Conservation (phyloP, 768 basidiomycete genomes). For the Serendipita sp. region DNA sequence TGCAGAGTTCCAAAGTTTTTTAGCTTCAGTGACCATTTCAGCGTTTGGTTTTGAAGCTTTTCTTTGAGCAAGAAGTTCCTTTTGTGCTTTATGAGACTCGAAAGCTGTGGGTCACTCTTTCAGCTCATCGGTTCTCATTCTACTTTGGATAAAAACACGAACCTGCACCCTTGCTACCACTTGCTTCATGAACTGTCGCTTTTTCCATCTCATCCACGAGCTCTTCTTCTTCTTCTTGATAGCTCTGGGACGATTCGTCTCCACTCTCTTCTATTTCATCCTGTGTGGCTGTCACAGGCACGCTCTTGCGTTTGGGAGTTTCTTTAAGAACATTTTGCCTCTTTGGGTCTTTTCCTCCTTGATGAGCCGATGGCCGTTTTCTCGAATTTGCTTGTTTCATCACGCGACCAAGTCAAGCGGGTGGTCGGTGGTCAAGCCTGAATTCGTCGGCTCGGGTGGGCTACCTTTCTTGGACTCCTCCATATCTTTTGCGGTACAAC, state of each 20-base stretch:
- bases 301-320: slow-evolving; percentile 40
- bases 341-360: slow-evolving; percentile 22
- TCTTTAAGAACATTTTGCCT: slow-evolving; percentile 36
- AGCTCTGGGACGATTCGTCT: slow-evolving; percentile 17
- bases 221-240: slow-evolving; percentile 22
- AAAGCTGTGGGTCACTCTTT: slow-evolving; percentile 19
- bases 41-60: slow-evolving; percentile 67
- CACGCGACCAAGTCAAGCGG: too few relatives aligned
- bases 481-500: not conserved
- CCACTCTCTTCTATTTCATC: slow-evolving; percentile 12
- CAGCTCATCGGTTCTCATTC: slow-evolving; percentile 22
- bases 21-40: slow-evolving; percentile 48
- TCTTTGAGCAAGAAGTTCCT: slow-evolving; percentile 47
- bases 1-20: slow-evolving; percentile 61
- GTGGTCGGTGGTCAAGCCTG: not conserved
- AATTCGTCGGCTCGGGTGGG: not conserved
- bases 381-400: slow-evolving; percentile 18
- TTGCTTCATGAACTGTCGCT: not conserved
- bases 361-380: slow-evolving; percentile 35
- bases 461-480: not conserved
- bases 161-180: not conserved
- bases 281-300: slow-evolving; percentile 19
- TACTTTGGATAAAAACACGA: not conserved
- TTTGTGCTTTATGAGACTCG: slow-evolving; percentile 61
- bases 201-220: slow-evolving; percentile 20